Evolutionary conservation across 208 protist genomes (phyloP), one percentile per base, ranked within the genome.

Genomic region (Leishmania tarentolae): DNA sequence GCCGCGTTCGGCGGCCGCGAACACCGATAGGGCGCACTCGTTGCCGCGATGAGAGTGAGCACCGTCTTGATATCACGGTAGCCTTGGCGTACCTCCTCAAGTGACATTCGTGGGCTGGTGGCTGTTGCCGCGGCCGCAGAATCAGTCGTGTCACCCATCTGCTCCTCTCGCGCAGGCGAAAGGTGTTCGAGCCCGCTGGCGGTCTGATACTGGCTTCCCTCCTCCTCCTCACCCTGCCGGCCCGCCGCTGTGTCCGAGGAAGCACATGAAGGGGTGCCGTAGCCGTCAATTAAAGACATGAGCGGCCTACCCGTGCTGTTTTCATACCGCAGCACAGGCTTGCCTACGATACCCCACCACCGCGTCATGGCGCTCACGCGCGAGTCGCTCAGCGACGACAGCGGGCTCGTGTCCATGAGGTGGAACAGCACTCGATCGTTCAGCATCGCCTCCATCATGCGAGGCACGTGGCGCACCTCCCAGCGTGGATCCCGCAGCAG

Each of bases 341-440:
- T 86, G 15, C 85, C 83, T 78, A 75, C 46, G 37, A 74, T 42
- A 15, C 66, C 69, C 92, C 91, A 95, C 93, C 93, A 97, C 82
- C 82, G 82, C 71, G 80, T 87, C 47, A 88, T 84, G 24, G 90
- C 91, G 46, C 88, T 84, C 69, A 90, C 85, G 15, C 94, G 68
- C 42, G 86, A 80, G 24, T 95, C 88, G 28, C 86, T 87, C 75
- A 95, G 88, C 37, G 66, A 68, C 15, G 80, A 56, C 35, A 87
- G 81, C 28, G 88, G 90, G 59, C 88, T 86, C 59, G 85, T 76
- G 73, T 91, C 90, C 76, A 95, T 87, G 53, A 88, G 69, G 56
- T 86, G 82, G 72, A 94, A 93, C 66, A 95, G 87, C n/a, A 81
- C 88, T 19, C 89, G 84, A 75, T 96, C 90, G 78, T 89, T 47